A percentile compares a stretch with the other conserved stretches of the same genome.
Evolutionary conservation across 345 rosid genomes (phyloP).

Genomic region (Melaleuca quinquenervia): DNA sequence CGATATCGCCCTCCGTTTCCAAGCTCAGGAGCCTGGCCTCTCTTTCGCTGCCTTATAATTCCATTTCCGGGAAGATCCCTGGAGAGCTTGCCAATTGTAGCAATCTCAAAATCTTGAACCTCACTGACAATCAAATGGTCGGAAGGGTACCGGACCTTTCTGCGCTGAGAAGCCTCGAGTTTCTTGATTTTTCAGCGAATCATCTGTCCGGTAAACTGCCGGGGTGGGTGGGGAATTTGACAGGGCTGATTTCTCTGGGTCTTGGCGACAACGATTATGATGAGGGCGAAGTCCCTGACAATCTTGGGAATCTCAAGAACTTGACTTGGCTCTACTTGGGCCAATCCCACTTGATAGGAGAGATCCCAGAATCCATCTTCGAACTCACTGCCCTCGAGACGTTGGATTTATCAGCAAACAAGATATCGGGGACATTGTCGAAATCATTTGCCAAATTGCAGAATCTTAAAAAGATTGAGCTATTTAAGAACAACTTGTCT

Average conservation of each 20-base stretch:
- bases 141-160: conserved; percentile 67
- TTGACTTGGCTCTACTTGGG: conserved; percentile 47
- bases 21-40: conserved; percentile 28
- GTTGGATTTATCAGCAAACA: conserved; percentile 47
- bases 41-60: conserved; percentile 36
- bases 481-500: conserved; percentile 36
- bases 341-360: conserved; percentile 25
- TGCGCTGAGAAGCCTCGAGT: conserved; percentile 22
- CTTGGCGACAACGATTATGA: conserved; percentile 35
- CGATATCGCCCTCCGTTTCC: conserved; percentile 51
- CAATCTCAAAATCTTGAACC: conserved; percentile 47
- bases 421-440: conserved; percentile 47
- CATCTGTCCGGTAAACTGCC: conserved; percentile 51
- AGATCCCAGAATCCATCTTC: conserved; percentile 57
- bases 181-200: conserved; percentile 47
- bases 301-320: conserved; percentile 55
- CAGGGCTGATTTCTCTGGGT: conserved; percentile 28
- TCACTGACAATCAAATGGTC: conserved; percentile 33
- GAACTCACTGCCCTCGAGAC: conserved; percentile 27
- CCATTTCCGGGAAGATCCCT: conserved; percentile 52
- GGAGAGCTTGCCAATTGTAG: conserved; percentile 26
- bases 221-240: conserved; percentile 54
- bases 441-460: conserved; percentile 34
- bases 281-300: conserved; percentile 44
- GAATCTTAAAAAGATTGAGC: conserved; percentile 56